Evolutionary conservation across 1,284 basidiomycete genomes (phyloP).

Genomic region (Mycena sp.): DNA sequence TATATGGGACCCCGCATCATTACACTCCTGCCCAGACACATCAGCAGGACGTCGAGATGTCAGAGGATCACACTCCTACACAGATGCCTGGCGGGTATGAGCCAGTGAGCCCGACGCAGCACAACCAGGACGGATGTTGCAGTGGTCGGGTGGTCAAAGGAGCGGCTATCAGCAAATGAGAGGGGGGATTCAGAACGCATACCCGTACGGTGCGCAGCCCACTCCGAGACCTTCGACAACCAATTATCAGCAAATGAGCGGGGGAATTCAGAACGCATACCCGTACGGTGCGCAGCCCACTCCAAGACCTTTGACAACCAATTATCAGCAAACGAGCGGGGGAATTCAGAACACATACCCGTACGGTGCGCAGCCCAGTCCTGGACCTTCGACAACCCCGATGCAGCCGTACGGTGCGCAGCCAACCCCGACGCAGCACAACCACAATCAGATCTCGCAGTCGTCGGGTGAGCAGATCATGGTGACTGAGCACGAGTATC

Average conservation of each 20-base stretch:
- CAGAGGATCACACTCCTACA: neutral
- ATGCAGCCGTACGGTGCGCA: too few relatives aligned
- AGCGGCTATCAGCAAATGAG: neutral
- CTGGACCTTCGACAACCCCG: neutral
- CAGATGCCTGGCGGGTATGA: neutral
- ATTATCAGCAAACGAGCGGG: neutral
- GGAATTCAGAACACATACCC: neutral
- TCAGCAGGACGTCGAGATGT: neutral
- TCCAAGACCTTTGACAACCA: too few relatives aligned
- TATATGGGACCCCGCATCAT: neutral
- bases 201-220: neutral
- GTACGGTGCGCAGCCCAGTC: neutral
- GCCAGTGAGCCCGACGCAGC: neutral
- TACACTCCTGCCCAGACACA: neutral
- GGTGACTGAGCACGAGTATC: neutral
- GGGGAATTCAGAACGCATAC: neutral
- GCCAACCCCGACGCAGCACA: neutral
- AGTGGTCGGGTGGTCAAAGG: too few relatives aligned
- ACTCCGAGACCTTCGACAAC: too few relatives aligned
- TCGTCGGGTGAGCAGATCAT: neutral
- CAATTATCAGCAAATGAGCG: neutral
- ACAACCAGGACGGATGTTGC: too few relatives aligned
- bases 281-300: neutral
- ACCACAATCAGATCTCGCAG: neutral
- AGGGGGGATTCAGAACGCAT: neutral